Conservation (phyloP, 2,329 filamentous ascomycete species). For the Neonectria coccinea region DNA sequence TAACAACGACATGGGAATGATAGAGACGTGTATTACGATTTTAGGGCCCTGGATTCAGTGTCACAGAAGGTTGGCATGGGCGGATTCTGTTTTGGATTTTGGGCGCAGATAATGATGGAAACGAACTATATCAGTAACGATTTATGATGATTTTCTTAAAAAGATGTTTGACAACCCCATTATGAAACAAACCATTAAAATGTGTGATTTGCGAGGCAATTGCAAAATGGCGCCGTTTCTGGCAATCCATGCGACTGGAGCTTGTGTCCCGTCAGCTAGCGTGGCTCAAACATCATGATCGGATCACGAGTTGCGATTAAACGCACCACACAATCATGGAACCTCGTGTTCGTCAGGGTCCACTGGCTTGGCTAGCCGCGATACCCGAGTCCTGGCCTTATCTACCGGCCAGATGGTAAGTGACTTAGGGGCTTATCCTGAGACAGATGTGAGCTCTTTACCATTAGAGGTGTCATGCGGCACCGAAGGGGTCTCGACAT, state of each 20-base stretch:
- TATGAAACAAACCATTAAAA: no score
- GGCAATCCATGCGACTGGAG: background rate
- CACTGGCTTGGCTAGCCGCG: background rate
- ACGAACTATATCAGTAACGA: conserved; percentile 27
- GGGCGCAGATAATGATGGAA: conserved; percentile 22
- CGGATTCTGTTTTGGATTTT: conserved; percentile 7
- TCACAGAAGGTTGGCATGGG: conserved; percentile 8
- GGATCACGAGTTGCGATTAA: conserved; percentile 9
- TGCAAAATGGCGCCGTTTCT: background rate
- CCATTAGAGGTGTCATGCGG: background rate
- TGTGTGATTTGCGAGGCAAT: background rate
- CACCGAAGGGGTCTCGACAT: background rate
- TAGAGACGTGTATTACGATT: conserved; percentile 18
- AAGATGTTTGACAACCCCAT: background rate
- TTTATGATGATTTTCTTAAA: conserved; percentile 6
- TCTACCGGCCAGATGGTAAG: background rate
- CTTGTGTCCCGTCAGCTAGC: background rate
- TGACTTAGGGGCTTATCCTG: no score
- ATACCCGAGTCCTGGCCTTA: background rate
- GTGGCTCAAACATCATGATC: conserved; percentile 9
- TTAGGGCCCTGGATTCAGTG: conserved; percentile 2
- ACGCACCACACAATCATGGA: background rate
- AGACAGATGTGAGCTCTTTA: background rate
- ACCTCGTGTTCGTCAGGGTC: background rate
- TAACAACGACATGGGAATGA: conserved; percentile 16